phyloP scores from a whole-genome alignment of 2,329 filamentous ascomycete genomes.

The Sporothrix luriei region DNA sequence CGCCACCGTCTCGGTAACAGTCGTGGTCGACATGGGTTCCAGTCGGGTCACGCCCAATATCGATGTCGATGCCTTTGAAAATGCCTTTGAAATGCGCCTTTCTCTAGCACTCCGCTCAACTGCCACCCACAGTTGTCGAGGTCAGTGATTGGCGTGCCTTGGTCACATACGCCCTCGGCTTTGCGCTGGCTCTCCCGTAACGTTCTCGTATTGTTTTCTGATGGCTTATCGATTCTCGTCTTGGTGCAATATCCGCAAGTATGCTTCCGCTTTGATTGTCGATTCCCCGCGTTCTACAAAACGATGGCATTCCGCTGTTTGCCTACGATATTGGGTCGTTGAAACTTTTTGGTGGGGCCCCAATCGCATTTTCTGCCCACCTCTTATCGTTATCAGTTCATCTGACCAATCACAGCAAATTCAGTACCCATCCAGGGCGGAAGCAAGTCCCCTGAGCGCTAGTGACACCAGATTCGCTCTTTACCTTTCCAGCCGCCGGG shows the following conservation, averaged over 20 bases:
- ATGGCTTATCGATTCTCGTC: background rate
- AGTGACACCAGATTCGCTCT: background rate
- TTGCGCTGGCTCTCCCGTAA: background rate
- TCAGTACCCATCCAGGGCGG: background rate
- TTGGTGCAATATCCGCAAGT: conserved; percentile 11
- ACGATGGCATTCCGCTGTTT: background rate
- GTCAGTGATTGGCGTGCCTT: background rate
- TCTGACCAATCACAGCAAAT: background rate
- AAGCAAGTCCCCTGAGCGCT: conserved; percentile 24
- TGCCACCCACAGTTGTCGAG: background rate
- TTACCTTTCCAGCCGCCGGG: background rate
- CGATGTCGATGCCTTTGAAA: background rate
- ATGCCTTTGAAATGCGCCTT: background rate
- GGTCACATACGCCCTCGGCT: background rate
- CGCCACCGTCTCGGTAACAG: conserved; percentile 59
- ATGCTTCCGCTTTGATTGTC: conserved; percentile 17
- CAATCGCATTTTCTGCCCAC: background rate
- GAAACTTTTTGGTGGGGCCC: conserved; percentile 32
- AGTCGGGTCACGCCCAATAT: background rate
- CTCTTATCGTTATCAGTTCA: conserved; percentile 13
- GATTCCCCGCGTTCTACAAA: conserved; percentile 1
- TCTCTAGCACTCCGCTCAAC: too few species aligned
- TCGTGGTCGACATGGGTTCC: conserved; percentile 41
- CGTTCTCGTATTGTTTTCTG: background rate
- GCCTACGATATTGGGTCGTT: background rate